Evolutionary conservation across 2,329 filamentous ascomycete genomes (phyloP), one percentile per base, ranked within the genome.

Genomic region (Zasmidium angulare): DNA sequence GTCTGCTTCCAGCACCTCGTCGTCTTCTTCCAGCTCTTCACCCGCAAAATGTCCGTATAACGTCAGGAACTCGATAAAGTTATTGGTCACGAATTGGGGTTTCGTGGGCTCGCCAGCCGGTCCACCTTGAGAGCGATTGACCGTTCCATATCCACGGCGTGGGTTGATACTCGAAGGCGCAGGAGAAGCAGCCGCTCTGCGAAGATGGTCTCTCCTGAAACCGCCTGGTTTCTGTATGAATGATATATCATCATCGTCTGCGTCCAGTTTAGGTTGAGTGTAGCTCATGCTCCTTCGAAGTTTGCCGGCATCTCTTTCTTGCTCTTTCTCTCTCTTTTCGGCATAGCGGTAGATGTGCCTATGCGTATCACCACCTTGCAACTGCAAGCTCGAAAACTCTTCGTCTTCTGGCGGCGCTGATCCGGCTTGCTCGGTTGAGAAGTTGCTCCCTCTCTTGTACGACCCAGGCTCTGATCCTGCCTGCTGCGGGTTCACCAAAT

Each of bases 21-120:
- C 95, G 68, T 98, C 95, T 75, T 99, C 95, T 74, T 97, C 93
- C 12, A 99, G 83, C 72, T 96, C 90, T 76, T 99, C 95, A 76
- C 95, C 95, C 1, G 95, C 95, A 73, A 99, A 99, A 77, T 99
- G 95, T 2, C 95, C 95, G 69, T 97, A 99, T 26, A 99, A 84
- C 7, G 91, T 93, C 53, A 99, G 75, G 69, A 99, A 99, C 74
- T 99, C 96, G 60, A 99, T 84, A 73, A 99, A 99, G 76, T 90
- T 99, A 66, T 84, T 92, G 0, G 95, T 97, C 59, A 96, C 87
- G 29, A 96, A 81, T 62, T 86, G 85, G 40, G 84, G 84, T 56
- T 68, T 43, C 50, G 66, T 50, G n/a, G 70, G 69, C 23, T 70
- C 68, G 3, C 65, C 64, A 48, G 60, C 55, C 20, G 56, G 43